These are phyloP conservation scores for Phaeosphaeria sp. DNA, from an alignment of 2,329 filamentous ascomycete species.

Conservation along the genomic window DNA sequence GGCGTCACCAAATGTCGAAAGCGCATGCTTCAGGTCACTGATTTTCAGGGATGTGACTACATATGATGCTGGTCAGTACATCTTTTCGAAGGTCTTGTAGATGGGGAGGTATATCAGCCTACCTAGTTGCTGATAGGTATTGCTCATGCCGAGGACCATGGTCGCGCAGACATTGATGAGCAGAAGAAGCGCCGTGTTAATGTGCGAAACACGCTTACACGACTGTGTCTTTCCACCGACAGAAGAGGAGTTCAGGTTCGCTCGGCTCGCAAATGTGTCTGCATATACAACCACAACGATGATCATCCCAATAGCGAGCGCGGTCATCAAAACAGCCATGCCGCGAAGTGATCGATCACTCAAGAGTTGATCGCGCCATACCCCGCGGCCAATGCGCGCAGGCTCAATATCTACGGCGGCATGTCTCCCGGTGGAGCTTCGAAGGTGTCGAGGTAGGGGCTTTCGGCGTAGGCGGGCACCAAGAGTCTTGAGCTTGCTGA, in stretches of 20 bases:
- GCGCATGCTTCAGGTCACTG: conserved; percentile 29
- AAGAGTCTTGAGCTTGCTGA: conserved; percentile 26
- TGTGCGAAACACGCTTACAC: conserved; percentile 26
- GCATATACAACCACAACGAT: conserved; percentile 24
- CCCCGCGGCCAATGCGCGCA: conserved; percentile 26
- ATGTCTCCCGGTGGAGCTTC: conserved; percentile 22
- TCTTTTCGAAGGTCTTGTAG: neutral
- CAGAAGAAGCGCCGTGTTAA: conserved; percentile 30
- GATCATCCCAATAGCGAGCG: conserved; percentile 24
- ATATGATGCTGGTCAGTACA: neutral
- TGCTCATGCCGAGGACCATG: conserved; percentile 41
- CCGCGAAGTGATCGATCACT: conserved; percentile 34
- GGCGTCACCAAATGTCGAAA: conserved; percentile 38
- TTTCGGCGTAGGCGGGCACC: conserved; percentile 26
- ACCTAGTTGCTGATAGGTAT: conserved; percentile 40
- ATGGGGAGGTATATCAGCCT: neutral
- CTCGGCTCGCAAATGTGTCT: conserved; percentile 15
- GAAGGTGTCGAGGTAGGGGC: conserved; percentile 18
- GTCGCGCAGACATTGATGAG: conserved; percentile 40
- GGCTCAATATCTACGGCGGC: conserved; percentile 30
- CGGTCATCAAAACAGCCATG: conserved; percentile 32
- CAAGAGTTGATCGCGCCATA: conserved; percentile 40
- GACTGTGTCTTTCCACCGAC: conserved; percentile 23
- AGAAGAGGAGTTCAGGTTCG: conserved; percentile 30
- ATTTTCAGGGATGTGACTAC: conserved; percentile 31